Percentiles rank a stretch among this genome's conserved stretches.
Evolutionary conservation across 2,329 filamentous ascomycete species (phyloP).

Genomic region (Shiraia bambusicola): DNA sequence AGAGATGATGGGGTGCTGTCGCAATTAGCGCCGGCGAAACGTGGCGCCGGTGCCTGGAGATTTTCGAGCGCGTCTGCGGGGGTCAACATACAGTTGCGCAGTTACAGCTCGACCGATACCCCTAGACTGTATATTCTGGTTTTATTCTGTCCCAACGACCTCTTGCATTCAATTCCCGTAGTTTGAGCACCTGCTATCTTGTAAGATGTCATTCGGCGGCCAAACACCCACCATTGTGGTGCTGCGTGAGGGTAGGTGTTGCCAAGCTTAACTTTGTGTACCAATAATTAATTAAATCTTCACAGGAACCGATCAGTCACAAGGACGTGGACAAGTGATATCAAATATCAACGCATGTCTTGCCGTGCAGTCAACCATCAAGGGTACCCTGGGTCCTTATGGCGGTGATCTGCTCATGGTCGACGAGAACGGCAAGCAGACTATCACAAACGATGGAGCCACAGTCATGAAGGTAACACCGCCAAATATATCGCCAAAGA

Average conservation of each 20-base stretch:
- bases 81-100: conserved; percentile 27
- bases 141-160: conserved; percentile 1
- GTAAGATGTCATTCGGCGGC: conserved; percentile 88
- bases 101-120: conserved; percentile 20
- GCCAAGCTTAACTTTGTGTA: conserved; percentile 21
- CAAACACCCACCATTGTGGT: conserved; percentile 98
- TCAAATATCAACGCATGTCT: conserved; percentile 99
- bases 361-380: conserved; percentile 92
- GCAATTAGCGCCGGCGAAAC: conserved; percentile 15
- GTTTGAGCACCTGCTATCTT: conserved; percentile 6
- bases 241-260: conserved; percentile 83
- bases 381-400: conserved; percentile 93
- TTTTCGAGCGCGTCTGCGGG: conserved; percentile 35
- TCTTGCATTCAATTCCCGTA: background rate
- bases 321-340: conserved; percentile 93
- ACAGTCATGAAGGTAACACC: conserved; percentile 91
- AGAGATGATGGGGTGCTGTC: conserved; percentile 8
- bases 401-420: conserved; percentile 95
- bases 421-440: conserved; percentile 91
- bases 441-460: conserved; percentile 98
- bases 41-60: conserved; percentile 17
- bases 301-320: conserved; percentile 91
- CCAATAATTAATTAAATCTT: conserved; percentile 13
- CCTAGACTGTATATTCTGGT: conserved; percentile 5
- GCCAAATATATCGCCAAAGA: background rate